Evolutionary conservation across 1,139 yeast genomes (phyloP).

Genomic region (Ogataea hybrid): DNA sequence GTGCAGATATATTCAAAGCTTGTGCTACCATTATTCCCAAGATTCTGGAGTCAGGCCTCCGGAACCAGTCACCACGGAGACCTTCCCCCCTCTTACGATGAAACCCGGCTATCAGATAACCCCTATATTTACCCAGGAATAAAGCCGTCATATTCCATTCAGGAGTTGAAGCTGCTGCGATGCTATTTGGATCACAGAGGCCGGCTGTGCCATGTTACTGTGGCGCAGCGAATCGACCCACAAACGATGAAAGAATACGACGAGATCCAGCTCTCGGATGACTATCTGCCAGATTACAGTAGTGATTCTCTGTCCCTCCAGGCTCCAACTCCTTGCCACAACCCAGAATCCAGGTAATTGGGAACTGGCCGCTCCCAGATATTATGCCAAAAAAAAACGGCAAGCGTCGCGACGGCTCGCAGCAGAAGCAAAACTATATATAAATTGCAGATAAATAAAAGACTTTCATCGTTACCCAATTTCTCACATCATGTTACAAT

Average conservation of each 20-base stretch:
- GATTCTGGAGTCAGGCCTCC: not conserved
- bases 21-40: slow-evolving; percentile 4
- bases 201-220: slow-evolving; percentile 9
- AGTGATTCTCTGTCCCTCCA: not conserved
- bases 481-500: not conserved
- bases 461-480: not conserved
- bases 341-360: not conserved
- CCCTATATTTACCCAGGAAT: slow-evolving; percentile 7
- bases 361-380: not conserved
- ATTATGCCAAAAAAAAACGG: not conserved
- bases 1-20: slow-evolving; percentile 9
- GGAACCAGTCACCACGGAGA: not conserved
- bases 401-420: slow-evolving; percentile 2
- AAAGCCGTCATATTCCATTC: slow-evolving; percentile 16
- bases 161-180: slow-evolving; percentile 9
- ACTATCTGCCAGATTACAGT: not conserved
- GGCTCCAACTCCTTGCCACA: not conserved
- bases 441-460: slow-evolving; percentile 2
- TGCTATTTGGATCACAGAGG: slow-evolving; percentile 15
- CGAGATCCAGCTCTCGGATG: slow-evolving; percentile 11
- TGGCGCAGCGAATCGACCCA: slow-evolving; percentile 15
- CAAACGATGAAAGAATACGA: slow-evolving; percentile 11
- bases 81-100: slow-evolving; percentile 12
- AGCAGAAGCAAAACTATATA: not conserved
- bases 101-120: slow-evolving; percentile 10